A percentile compares a stretch with the other conserved stretches of the same genome.
Conservation (phyloP, 176 grass and related monocot species). For the Paspalum vaginatum region DNA sequence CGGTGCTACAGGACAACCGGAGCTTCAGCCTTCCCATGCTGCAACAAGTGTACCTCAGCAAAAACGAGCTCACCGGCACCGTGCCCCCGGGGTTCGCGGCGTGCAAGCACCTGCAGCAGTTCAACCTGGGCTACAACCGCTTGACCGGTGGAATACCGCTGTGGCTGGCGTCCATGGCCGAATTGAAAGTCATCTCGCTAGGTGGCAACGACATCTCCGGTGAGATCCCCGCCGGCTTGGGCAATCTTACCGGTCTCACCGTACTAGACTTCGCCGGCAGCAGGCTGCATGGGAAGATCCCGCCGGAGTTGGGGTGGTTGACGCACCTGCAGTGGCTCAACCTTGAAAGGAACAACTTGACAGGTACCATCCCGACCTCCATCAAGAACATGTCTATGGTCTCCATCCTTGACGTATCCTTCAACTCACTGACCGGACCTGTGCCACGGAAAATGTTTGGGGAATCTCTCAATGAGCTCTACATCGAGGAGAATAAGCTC, state of each 20-base stretch:
- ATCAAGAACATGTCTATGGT: slow-evolving; percentile 42
- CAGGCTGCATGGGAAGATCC: slow-evolving; percentile 36
- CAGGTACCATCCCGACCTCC: slow-evolving; percentile 32
- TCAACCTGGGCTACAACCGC: slow-evolving; percentile 31
- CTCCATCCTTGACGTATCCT: slow-evolving; percentile 26
- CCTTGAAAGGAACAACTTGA: slow-evolving; percentile 41
- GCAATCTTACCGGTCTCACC: slow-evolving; percentile 29
- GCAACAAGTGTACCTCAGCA: neutral
- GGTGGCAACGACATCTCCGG: slow-evolving; percentile 39
- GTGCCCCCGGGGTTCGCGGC: neutral
- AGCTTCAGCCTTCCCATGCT: slow-evolving; percentile 45
- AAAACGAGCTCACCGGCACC: slow-evolving; percentile 13
- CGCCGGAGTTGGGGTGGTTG: slow-evolving; percentile 34
- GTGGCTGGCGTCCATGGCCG: slow-evolving; percentile 22
- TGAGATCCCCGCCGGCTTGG: slow-evolving; percentile 22
- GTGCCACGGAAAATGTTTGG: slow-evolving; percentile 30
- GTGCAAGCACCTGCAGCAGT: slow-evolving; percentile 1
- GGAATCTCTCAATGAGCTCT: slow-evolving; percentile 34
- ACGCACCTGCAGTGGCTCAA: slow-evolving; percentile 36
- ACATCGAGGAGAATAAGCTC: slow-evolving; percentile 15
- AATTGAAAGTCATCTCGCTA: neutral
- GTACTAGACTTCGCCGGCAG: slow-evolving; percentile 34
- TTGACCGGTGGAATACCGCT: slow-evolving; percentile 37
- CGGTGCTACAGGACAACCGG: slow-evolving; percentile 3
- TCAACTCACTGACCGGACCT: neutral